Percentiles rank a stretch among this genome's conserved stretches.
Evolutionary conservation across 805 yeast genomes (phyloP).

Genomic region (Priceomyces fermenticarens): DNA sequence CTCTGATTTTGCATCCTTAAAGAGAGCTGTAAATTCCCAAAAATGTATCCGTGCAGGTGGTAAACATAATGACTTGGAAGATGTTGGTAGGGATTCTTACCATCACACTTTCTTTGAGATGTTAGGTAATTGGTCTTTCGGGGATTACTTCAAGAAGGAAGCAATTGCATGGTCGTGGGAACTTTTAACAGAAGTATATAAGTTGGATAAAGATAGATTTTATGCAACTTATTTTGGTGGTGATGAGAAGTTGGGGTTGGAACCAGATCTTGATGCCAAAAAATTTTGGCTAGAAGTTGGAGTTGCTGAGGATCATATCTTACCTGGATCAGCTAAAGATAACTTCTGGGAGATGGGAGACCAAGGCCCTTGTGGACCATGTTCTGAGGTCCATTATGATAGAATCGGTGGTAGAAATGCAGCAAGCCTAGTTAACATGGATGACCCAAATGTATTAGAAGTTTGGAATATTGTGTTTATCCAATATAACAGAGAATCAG

Average conservation of each 20-base stretch:
- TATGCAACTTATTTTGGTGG: constrained; percentile 98
- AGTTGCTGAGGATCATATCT: constrained; percentile 84
- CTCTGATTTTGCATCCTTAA: constrained; percentile 77
- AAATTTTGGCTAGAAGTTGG: constrained; percentile 84
- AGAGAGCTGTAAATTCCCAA: constrained; percentile 92
- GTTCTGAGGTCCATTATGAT: constrained; percentile 96
- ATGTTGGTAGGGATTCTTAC: constrained; percentile 96
- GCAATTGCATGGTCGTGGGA: constrained; percentile 92
- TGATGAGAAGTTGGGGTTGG: constrained; percentile 74
- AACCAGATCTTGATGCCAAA: constrained; percentile 93
- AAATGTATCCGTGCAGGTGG: constrained; percentile 99
- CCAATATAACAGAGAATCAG: constrained; percentile 93
- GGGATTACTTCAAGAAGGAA: constrained; percentile 95
- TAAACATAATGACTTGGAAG: constrained; percentile 96
- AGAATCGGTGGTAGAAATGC: constrained; percentile 99
- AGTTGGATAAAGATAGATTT: constrained; percentile 71
- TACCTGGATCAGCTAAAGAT: constrained; percentile 87
- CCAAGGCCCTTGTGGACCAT: constrained; percentile 99
- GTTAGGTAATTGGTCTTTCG: constrained; percentile 99
- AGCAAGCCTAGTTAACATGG: constrained; percentile 83
- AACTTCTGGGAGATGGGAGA: constrained; percentile 99
- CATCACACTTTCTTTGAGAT: constrained; percentile 99
- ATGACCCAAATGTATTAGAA: constrained; percentile 97
- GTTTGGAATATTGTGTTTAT: constrained; percentile 98
- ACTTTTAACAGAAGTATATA: constrained; percentile 79